A percentile compares a stretch with the other conserved stretches of the same genome.
phyloP scores from a whole-genome alignment of 768 basidiomycete species.

The Russula brevipes region DNA sequence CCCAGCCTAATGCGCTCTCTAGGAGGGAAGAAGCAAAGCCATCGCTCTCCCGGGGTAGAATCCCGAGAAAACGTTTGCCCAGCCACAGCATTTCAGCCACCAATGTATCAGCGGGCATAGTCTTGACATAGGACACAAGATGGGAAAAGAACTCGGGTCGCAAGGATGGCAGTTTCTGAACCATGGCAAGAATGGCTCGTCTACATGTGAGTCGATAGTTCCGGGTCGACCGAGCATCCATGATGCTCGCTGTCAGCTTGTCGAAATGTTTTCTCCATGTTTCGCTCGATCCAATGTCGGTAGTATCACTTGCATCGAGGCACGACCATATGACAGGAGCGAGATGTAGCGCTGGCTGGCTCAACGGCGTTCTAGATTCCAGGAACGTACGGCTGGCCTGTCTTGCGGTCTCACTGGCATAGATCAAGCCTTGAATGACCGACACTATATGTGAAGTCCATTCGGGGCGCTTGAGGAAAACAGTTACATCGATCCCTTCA shows the following conservation, averaged over 20 bases:
- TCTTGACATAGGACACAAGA: conserved; percentile 7
- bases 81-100: conserved; percentile 3
- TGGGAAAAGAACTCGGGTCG: conserved; percentile 11
- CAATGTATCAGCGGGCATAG: conserved; percentile 6
- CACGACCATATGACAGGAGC: conserved; percentile 26
- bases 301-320: conserved; percentile 15
- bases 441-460: conserved; percentile 45
- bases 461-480: conserved; percentile 38
- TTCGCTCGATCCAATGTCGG: neutral
- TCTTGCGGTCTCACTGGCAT: conserved; percentile 31
- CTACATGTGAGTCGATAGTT: conserved; percentile 13
- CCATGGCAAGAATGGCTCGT: conserved; percentile 8
- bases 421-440: conserved; percentile 43
- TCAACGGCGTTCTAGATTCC: conserved; percentile 15
- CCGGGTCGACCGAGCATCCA: conserved; percentile 3
- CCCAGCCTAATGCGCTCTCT: conserved; percentile 4
- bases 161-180: conserved; percentile 8
- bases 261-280: conserved; percentile 24
- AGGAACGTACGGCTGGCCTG: conserved; percentile 26
- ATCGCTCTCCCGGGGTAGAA: conserved; percentile 10
- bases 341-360: conserved; percentile 19
- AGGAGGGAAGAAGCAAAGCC: conserved; percentile 6
- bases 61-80: neutral
- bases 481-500: conserved; percentile 30
- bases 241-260: conserved; percentile 21